Conservation (phyloP, 2,329 filamentous ascomycete species). For the Cercospora sp. region DNA sequence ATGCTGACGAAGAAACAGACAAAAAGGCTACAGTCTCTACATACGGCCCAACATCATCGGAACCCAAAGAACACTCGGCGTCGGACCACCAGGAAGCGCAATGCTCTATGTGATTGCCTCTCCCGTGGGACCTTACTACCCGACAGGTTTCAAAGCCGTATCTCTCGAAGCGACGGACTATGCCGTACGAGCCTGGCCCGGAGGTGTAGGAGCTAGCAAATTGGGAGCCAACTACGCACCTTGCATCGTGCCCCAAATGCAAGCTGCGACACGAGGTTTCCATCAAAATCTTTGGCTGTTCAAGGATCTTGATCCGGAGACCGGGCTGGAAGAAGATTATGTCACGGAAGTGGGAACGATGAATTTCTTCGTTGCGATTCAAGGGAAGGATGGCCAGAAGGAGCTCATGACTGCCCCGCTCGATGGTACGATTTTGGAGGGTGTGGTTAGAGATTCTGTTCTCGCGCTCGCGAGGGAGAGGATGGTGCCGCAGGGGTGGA, state of each 20-base stretch:
- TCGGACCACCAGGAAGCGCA: constrained; percentile 87
- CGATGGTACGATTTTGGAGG: constrained; percentile 94
- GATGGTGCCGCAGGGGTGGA: constrained; percentile 83
- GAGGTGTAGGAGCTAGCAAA: constrained; percentile 97
- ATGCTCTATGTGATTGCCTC: constrained; percentile 94
- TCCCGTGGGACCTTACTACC: constrained; percentile 96
- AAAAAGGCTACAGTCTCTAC: constrained; percentile 88
- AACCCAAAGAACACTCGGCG: constrained; percentile 89
- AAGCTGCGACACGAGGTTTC: constrained; percentile 87
- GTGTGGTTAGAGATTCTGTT: constrained; percentile 89
- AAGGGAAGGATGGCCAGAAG: constrained; percentile 84
- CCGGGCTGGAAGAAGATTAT: constrained; percentile 66
- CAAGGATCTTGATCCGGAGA: constrained; percentile 57
- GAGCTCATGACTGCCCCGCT: constrained; percentile 93
- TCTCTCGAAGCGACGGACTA: constrained; percentile 95
- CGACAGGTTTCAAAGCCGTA: constrained; percentile 96
- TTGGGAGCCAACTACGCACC: constrained; percentile 99
- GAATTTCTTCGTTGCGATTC: constrained; percentile 91
- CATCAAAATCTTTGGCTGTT: constrained; percentile 99
- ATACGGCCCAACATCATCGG: constrained; percentile 96
- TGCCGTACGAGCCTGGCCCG: constrained; percentile 87
- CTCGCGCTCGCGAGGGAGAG: constrained; percentile 82
- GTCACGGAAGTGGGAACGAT: constrained; percentile 98
- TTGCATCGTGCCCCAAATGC: constrained; percentile 92
- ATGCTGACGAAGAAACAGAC: constrained; percentile 35